Conservation (phyloP, 331 rosid genomes). For the Quercus lobata region DNA sequence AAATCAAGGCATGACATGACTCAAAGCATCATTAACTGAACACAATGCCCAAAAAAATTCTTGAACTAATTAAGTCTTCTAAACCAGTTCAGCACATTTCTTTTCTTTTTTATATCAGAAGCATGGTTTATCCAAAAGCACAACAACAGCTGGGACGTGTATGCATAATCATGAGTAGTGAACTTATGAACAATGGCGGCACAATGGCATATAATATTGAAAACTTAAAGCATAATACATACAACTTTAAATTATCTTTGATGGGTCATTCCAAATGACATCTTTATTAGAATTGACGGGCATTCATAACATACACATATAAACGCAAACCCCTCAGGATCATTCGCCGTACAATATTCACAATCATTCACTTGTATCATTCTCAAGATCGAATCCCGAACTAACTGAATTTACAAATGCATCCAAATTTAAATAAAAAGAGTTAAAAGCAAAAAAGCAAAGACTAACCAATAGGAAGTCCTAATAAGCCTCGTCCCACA, state of each 20-base stretch:
- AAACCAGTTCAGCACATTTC: not conserved
- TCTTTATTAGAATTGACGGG: not conserved
- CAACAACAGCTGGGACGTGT: not conserved
- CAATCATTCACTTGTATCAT: no score
- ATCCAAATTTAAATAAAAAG: not conserved
- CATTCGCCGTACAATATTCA: no score
- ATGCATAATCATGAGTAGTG: no score
- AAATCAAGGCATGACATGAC: not conserved
- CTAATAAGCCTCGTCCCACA: constrained; percentile 68
- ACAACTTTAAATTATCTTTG: no score
- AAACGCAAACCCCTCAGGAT: not conserved
- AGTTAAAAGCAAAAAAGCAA: not conserved
- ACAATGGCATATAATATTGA: no score
- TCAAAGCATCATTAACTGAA: no score
- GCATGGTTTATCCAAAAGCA: not conserved
- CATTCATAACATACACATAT: not conserved
- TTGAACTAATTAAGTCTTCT: not conserved
- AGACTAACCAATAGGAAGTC: constrained; percentile 74
- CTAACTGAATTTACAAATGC: no score
- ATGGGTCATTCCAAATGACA: no score
- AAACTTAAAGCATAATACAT: no score
- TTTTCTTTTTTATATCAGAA: not conserved
- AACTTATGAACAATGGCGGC: no score
- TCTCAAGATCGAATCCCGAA: no score
- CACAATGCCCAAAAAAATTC: not conserved